Evolutionary conservation across 176 grass and related monocot species (phyloP).

Genomic region (Carex kokanica): DNA sequence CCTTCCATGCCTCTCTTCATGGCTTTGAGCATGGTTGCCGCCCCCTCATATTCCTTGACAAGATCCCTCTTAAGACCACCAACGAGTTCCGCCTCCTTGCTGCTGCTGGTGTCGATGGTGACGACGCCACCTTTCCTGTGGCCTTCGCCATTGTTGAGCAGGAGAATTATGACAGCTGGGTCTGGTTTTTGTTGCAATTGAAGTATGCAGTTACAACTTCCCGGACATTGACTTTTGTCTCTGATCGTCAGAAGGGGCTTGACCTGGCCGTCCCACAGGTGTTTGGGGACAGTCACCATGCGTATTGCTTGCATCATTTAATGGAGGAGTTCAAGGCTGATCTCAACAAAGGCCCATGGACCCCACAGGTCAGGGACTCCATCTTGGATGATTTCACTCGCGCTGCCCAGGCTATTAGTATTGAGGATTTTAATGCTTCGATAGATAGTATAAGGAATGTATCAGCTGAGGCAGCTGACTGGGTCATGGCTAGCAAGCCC

Average conservation of each 20-base stretch:
- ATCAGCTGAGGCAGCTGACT: constrained; percentile 80
- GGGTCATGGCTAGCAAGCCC: constrained; percentile 86
- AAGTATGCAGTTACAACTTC: constrained; percentile 65
- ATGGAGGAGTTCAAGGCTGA: constrained; percentile 91
- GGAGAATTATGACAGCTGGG: constrained; percentile 87
- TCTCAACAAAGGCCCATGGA: constrained; percentile 71
- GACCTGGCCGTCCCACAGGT: constrained; percentile 81
- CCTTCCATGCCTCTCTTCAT: constrained; percentile 92
- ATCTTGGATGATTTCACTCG: constrained; percentile 93
- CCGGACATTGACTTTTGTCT: constrained; percentile 67
- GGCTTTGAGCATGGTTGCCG: constrained; percentile 82
- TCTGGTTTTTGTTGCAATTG: constrained; percentile 91
- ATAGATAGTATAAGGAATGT: constrained; percentile 85
- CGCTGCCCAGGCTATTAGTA: constrained; percentile 68
- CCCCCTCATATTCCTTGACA: constrained; percentile 91
- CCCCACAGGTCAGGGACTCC: constrained; percentile 69
- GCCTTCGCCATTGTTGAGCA: constrained; percentile 92
- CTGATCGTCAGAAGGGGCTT: constrained; percentile 77
- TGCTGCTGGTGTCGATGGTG: constrained; percentile 80
- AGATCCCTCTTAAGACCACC: constrained; percentile 79
- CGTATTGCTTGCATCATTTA: constrained; percentile 85
- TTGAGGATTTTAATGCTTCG: constrained; percentile 88
- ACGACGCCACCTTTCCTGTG: constrained; percentile 84
- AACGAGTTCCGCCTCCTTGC: constrained; percentile 85
- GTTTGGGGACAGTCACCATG: constrained; percentile 71